Evolutionary conservation across 31 red algal genomes (phyloP), one percentile per base, ranked within the genome.

Genomic region (Asparagopsis taxiformis): DNA sequence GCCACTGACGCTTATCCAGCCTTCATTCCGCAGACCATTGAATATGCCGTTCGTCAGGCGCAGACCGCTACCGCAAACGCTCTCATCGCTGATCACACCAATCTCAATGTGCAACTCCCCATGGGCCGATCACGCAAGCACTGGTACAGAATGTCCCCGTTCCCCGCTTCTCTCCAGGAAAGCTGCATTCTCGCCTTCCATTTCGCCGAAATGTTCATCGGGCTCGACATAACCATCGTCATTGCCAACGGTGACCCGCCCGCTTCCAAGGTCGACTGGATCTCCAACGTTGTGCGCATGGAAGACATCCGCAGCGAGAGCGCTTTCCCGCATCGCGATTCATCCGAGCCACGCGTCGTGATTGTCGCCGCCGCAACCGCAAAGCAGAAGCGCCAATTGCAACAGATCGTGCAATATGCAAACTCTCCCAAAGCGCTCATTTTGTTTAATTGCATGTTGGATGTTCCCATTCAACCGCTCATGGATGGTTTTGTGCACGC

Each of bases 121-220:
- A 78, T 88, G 74, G 84, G 84, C 24, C 72, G 84, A 37, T 78
- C 72, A 23, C 84, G 84, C 16, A 63, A 68, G 13, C 68, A 68
- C 51, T 88, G 84, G 84, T 88, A 88, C 65, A 72, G 84, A 37
- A 88, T 88, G 84, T 77, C 84, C 10, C 84, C 84, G 0, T 20
- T 68, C 23, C 31, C 65, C 44, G 49, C 65, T 49, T 63, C 60
- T 3, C 39, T 65, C 17, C 20, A 72, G 34, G 79, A 83, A 54
- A 38, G 54, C 34, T 57, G 51, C 3, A 17, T 54, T 3, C 37
- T 83, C 0, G 79, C 66, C 35, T 55, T 83, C 30, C 63, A 72
- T 48, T 64, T 50, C 32, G 65, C 65, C 4, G 66, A 46, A 7
- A 30, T 83, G 1, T 76, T 76, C 46, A 76, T 62, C 36, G 72